These are phyloP conservation scores for Phyllosticta citriasiana DNA, from an alignment of 2,329 filamentous ascomycete genomes.

Conservation along the genomic window DNA sequence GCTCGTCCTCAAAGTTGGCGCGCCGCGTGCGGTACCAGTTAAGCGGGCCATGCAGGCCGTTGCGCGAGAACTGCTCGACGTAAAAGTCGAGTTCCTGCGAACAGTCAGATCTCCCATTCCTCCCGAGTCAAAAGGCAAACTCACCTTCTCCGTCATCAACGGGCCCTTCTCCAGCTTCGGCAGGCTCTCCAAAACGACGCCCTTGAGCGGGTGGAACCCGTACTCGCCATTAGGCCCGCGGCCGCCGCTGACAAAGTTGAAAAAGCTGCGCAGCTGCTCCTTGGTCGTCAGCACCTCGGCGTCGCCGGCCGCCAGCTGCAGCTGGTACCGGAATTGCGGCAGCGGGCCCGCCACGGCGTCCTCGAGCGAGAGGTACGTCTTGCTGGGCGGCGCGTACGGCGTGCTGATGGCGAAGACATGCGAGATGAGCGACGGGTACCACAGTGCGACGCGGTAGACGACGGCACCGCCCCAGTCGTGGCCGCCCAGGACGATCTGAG, in stretches of 20 bases:
- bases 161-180: slow-evolving; percentile 45
- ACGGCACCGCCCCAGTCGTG: slow-evolving; percentile 86
- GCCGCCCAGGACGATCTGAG: slow-evolving; percentile 67
- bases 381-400: slow-evolving; percentile 53
- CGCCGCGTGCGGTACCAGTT: slow-evolving; percentile 78
- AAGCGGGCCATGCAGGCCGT: slow-evolving; percentile 69
- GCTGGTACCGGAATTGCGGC: slow-evolving; percentile 72
- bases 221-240: slow-evolving; percentile 44
- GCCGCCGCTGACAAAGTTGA: slow-evolving; percentile 64
- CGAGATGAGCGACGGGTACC: slow-evolving; percentile 60
- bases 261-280: slow-evolving; percentile 56
- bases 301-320: slow-evolving; percentile 55
- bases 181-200: slow-evolving; percentile 55
- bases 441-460: slow-evolving; percentile 64
- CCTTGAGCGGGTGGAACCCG: slow-evolving; percentile 50
- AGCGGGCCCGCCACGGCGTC: slow-evolving; percentile 47
- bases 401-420: slow-evolving; percentile 75
- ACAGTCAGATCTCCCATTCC: not conserved
- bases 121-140: slow-evolving; percentile 11
- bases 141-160: slow-evolving; percentile 52
- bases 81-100: slow-evolving; percentile 63
- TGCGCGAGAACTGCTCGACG: slow-evolving; percentile 56
- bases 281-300: slow-evolving; percentile 39
- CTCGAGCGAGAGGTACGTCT: slow-evolving; percentile 46
- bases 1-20: slow-evolving; percentile 70